Evolutionary conservation across 2,329 filamentous ascomycete genomes (phyloP).

Genomic region (Calonectria crousiana): DNA sequence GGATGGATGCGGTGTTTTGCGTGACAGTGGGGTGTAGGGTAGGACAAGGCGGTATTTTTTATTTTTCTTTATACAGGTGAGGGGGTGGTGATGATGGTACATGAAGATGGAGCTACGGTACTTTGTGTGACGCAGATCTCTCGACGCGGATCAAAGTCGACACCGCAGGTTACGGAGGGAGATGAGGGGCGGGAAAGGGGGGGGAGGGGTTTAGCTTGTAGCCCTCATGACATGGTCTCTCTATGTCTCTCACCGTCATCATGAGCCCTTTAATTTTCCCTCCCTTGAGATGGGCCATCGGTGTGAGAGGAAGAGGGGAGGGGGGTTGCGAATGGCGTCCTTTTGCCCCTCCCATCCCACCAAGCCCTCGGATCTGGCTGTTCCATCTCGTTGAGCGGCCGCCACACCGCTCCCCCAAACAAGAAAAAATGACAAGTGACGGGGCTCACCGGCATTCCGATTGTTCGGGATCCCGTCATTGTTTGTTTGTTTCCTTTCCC

Average conservation of each 20-base stretch:
- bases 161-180: background rate
- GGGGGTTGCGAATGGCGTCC: background rate
- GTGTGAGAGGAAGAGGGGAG: background rate
- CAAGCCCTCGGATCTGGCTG: background rate
- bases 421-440: conserved; percentile 12
- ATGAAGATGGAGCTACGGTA: background rate
- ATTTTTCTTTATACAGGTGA: background rate
- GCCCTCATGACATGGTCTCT: background rate
- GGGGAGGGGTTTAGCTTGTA: background rate
- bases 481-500: background rate
- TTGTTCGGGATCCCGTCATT: background rate
- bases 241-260: background rate
- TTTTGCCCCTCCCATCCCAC: background rate
- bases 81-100: background rate
- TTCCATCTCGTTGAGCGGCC: background rate
- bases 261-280: background rate
- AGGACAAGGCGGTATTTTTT: background rate
- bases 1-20: background rate
- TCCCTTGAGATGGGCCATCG: background rate
- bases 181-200: background rate
- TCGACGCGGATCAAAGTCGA: conserved; percentile 4
- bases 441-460: conserved; percentile 1
- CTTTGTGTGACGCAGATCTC: conserved; percentile 10
- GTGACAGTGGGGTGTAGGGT: background rate
- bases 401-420: conserved; percentile 8